Evolutionary conservation across 495 filamentous ascomycete genomes (phyloP).

Genomic region (Aspergillus bertholletiae): DNA sequence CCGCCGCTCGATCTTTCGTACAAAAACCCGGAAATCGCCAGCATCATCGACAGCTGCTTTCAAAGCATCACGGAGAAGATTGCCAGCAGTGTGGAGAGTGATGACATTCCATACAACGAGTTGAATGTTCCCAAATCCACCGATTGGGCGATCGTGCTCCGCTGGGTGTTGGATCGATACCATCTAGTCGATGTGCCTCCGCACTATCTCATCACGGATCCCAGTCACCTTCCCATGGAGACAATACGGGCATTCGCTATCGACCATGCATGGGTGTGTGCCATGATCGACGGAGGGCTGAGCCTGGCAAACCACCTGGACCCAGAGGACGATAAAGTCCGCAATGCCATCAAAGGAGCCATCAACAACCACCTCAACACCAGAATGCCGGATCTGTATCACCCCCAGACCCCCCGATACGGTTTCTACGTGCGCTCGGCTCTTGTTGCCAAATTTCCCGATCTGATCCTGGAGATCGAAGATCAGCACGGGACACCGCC

Average conservation of each 20-base stretch:
- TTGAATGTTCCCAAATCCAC: slow-evolving; percentile 19
- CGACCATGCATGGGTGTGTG: slow-evolving; percentile 41
- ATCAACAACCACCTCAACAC: slow-evolving; percentile 26
- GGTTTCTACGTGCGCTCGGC: slow-evolving; percentile 8
- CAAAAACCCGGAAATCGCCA: too few species aligned
- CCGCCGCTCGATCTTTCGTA: not conserved
- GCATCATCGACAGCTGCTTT: not conserved
- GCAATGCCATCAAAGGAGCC: slow-evolving; percentile 26
- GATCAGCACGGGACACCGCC: too few species aligned
- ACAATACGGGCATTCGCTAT: slow-evolving; percentile 45
- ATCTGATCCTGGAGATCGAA: slow-evolving; percentile 5
- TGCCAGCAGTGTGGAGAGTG: too few species aligned
- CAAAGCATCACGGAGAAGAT: too few species aligned
- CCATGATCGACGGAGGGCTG: slow-evolving; percentile 46
- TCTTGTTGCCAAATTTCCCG: slow-evolving; percentile 7
- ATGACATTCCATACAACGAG: slow-evolving; percentile 26
- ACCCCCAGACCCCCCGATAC: slow-evolving; percentile 8
- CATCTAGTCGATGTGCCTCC: slow-evolving; percentile 32
- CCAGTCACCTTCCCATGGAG: slow-evolving; percentile 34
- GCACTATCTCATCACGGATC: slow-evolving; percentile 41
- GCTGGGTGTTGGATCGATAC: slow-evolving; percentile 35
- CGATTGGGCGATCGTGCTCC: slow-evolving; percentile 32
- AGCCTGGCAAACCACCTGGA: slow-evolving; percentile 37
- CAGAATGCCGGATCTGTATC: not conserved
- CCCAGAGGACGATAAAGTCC: slow-evolving; percentile 16